Conservation (phyloP, 306 rosid species). For the Prunus salicina region DNA sequence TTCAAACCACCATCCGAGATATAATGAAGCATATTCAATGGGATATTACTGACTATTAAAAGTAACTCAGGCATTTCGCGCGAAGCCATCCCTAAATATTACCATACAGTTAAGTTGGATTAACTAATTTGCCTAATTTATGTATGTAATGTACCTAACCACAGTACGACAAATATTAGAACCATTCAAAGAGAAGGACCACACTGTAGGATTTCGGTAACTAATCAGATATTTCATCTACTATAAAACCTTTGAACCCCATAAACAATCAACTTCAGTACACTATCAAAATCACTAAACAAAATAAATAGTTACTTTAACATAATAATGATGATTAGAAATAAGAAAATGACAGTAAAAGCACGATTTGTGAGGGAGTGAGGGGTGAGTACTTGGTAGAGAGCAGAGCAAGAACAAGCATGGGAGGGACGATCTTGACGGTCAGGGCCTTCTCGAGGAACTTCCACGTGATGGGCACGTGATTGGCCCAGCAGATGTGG, state of each 20-base stretch:
- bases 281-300: not conserved
- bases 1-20: not conserved
- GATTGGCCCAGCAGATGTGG: constrained; percentile 69
- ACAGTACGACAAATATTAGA: not conserved
- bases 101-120: not conserved
- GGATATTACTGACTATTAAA: not conserved
- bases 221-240: not conserved
- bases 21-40: not conserved
- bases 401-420: constrained; percentile 78
- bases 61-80: not conserved
- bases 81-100: not conserved
- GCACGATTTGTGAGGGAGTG: not conserved
- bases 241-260: not conserved
- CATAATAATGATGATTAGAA: not conserved
- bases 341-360: not conserved
- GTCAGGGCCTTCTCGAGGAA: constrained; percentile 63
- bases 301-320: not conserved
- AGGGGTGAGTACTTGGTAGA: constrained; percentile 47
- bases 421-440: constrained; percentile 54
- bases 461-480: constrained; percentile 79
- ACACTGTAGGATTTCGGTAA: not conserved
- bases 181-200: not conserved
- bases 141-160: not conserved
- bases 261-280: not conserved
- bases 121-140: not conserved